Evolutionary conservation across 2,329 filamentous ascomycete species (phyloP).

Genomic region (Helotiales sp.): DNA sequence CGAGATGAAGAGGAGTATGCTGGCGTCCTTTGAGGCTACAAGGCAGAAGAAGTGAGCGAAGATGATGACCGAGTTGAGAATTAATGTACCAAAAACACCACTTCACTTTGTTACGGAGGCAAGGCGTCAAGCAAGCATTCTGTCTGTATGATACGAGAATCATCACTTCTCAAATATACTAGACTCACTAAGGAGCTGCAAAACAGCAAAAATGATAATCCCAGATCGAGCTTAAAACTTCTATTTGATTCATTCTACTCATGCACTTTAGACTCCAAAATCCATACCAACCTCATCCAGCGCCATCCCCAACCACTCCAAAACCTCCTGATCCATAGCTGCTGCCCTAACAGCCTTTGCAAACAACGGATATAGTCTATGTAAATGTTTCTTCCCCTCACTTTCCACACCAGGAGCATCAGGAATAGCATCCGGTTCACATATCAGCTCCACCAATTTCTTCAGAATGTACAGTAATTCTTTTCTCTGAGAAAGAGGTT

Average conservation of each 20-base stretch:
- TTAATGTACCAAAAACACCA: constrained; percentile 19
- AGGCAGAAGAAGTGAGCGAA: constrained; percentile 29
- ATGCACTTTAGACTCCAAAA: constrained; percentile 36
- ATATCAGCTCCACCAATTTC: constrained; percentile 65
- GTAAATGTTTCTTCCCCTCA: constrained; percentile 70
- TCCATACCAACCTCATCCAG: constrained; percentile 63
- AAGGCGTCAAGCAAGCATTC: constrained; percentile 10
- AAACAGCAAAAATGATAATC: constrained; percentile 12
- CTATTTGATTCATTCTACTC: not conserved
- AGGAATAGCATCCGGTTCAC: constrained; percentile 70
- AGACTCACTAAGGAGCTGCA: constrained; percentile 2
- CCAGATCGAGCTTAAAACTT: constrained; percentile 7
- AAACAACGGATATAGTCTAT: constrained; percentile 77
- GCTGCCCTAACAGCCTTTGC: constrained; percentile 62
- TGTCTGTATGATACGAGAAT: constrained; percentile 14
- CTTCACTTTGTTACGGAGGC: constrained; percentile 10
- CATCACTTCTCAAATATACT: constrained; percentile 19
- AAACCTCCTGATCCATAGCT: constrained; percentile 61
- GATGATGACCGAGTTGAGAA: constrained; percentile 5
- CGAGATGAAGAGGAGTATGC: constrained; percentile 47
- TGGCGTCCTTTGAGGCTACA: constrained; percentile 47
- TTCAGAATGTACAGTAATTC: constrained; percentile 74
- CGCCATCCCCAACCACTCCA: constrained; percentile 57
- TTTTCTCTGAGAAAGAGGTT: constrained; percentile 76
- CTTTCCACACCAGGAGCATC: constrained; percentile 51